Percentiles rank a stretch among this genome's conserved stretches.
Evolutionary conservation across 2,329 filamentous ascomycete species (phyloP).

Genomic region (Xylaria sp.): DNA sequence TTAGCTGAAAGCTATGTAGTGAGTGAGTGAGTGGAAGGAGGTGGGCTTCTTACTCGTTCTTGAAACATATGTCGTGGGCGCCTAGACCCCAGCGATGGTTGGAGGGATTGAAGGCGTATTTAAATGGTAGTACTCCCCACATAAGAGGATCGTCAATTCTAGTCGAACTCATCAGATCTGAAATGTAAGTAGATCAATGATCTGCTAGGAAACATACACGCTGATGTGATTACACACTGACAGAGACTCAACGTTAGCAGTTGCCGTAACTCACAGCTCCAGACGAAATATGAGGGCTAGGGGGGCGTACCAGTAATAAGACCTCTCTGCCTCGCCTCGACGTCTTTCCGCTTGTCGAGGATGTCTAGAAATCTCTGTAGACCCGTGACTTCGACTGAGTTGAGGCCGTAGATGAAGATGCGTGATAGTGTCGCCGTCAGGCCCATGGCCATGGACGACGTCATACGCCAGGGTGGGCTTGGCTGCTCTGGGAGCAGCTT

Average conservation of each 20-base stretch:
- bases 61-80: constrained; percentile 95
- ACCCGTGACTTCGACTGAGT: constrained; percentile 79
- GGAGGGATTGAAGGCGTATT: constrained; percentile 74
- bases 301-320: constrained; percentile 77
- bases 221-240: constrained; percentile 88
- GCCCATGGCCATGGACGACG: constrained; percentile 80
- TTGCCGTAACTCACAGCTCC: constrained; percentile 27
- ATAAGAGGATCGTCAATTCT: constrained; percentile 94
- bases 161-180: constrained; percentile 40
- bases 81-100: constrained; percentile 90
- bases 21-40: not conserved
- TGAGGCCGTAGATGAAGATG: constrained; percentile 79
- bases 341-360: constrained; percentile 77
- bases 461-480: constrained; percentile 74
- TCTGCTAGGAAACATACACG: constrained; percentile 70
- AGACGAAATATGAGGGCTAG: not conserved
- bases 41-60: constrained; percentile 71
- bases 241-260: constrained; percentile 8
- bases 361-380: constrained; percentile 78
- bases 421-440: constrained; percentile 76
- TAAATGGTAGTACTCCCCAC: constrained; percentile 86
- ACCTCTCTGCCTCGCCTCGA: constrained; percentile 74
- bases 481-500: constrained; percentile 55
- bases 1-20: constrained; percentile 24
- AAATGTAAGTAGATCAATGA: constrained; percentile 35